A percentile compares a stretch with the other conserved stretches of the same genome.
These are phyloP conservation scores for Triangularia setosa DNA, from an alignment of 2,329 filamentous ascomycete genomes.

Conservation along the genomic window DNA sequence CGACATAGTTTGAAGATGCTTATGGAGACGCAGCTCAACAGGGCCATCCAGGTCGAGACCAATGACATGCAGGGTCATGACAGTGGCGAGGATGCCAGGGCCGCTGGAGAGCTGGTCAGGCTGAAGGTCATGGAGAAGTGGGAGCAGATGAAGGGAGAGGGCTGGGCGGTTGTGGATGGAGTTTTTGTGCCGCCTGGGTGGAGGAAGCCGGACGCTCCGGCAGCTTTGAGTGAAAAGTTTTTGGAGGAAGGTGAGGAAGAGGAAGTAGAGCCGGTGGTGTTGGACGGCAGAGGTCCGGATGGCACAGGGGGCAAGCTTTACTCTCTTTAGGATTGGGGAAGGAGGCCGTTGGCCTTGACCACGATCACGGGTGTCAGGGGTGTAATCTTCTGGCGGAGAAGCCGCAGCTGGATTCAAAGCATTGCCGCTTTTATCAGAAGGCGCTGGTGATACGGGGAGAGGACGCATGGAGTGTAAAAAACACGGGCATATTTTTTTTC, in stretches of 20 bases:
- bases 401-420: neutral
- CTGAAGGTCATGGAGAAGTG: conserved; percentile 67
- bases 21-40: conserved; percentile 63
- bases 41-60: conserved; percentile 71
- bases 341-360: neutral
- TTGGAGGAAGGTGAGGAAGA: conserved; percentile 30
- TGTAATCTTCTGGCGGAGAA: neutral
- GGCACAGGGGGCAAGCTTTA: neutral
- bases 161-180: conserved; percentile 60
- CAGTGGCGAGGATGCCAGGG: conserved; percentile 83
- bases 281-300: neutral
- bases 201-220: conserved; percentile 6
- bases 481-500: neutral
- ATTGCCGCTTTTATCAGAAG: neutral
- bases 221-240: conserved; percentile 37
- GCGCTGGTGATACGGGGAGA: neutral
- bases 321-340: neutral
- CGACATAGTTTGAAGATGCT: conserved; percentile 75
- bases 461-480: neutral
- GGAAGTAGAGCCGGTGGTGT: neutral
- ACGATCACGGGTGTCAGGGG: neutral
- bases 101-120: conserved; percentile 81
- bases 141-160: conserved; percentile 60
- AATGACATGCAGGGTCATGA: conserved; percentile 67
- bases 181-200: conserved; percentile 38